These are phyloP conservation scores for Acer yangbiense DNA, from an alignment of 345 rosid genomes.

Conservation along the genomic window DNA sequence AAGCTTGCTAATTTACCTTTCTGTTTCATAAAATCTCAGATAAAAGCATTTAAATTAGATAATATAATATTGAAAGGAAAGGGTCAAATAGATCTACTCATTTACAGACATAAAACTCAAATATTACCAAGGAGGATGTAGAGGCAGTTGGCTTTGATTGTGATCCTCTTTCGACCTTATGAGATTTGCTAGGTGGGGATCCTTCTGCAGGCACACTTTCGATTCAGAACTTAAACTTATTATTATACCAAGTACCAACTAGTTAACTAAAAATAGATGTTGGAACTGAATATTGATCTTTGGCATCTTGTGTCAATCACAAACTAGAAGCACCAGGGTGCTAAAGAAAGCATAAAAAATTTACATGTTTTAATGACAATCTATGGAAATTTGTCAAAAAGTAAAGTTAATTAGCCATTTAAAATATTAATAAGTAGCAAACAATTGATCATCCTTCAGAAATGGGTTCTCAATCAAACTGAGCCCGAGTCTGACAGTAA, in stretches of 20 bases:
- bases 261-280: neutral
- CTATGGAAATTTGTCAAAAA: neutral
- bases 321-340: neutral
- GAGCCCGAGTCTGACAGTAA: neutral
- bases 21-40: slow-evolving; percentile 18
- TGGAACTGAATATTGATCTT: neutral
- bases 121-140: slow-evolving; percentile 50
- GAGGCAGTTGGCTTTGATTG: slow-evolving; percentile 41
- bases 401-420: neutral
- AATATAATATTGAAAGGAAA: slow-evolving; percentile 1
- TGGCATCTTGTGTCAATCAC: neutral
- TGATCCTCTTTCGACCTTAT: slow-evolving; percentile 45
- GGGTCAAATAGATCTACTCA: neutral
- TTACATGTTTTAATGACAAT: neutral
- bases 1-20: neutral
- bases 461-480: neutral
- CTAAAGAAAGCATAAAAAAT: neutral
- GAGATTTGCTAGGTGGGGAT: slow-evolving; percentile 38
- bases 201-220: slow-evolving; percentile 43
- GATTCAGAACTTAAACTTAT: slow-evolving; percentile 26
- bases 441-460: neutral
- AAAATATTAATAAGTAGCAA: neutral
- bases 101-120: slow-evolving; percentile 5
- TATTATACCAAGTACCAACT: slow-evolving; percentile 16
- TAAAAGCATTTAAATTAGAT: neutral